A percentile compares a stretch with the other conserved stretches of the same genome.
Evolutionary conservation across 768 basidiomycete genomes (phyloP).

Genomic region (Postia placenta): DNA sequence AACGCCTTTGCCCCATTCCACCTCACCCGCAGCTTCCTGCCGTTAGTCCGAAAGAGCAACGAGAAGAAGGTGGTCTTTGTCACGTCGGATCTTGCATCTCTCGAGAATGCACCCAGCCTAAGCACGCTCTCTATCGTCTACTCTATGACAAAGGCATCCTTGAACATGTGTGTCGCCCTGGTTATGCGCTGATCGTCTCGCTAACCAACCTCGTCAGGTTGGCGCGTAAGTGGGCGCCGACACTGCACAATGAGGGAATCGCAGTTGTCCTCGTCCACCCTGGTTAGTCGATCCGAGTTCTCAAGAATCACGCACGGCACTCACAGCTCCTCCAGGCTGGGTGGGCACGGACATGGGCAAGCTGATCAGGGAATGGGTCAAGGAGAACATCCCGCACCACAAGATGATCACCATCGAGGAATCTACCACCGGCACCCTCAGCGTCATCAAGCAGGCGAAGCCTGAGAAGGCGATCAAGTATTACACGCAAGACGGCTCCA

Average conservation of each 20-base stretch:
- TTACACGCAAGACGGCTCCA: not conserved
- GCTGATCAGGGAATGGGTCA: not conserved
- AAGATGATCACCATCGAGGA: not conserved
- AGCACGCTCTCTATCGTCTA: not conserved
- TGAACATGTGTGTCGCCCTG: conserved; percentile 2
- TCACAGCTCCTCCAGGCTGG: not conserved
- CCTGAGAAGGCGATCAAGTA: not conserved
- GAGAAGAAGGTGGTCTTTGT: conserved; percentile 1
- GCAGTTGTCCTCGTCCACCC: conserved; percentile 1
- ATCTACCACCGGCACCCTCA: not conserved
- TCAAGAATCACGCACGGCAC: not conserved
- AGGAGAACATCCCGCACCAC: not conserved
- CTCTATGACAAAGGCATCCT: not conserved
- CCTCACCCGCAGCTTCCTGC: conserved; percentile 1
- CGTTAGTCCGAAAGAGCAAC: not conserved
- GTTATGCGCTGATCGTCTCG: not conserved
- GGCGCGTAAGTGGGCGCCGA: conserved; percentile 1
- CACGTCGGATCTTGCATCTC: not conserved
- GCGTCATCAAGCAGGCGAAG: not conserved
- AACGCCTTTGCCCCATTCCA: not conserved
- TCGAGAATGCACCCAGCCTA: not conserved
- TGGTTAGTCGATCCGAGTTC: not conserved
- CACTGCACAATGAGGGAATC: not conserved
- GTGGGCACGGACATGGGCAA: conserved; percentile 4
- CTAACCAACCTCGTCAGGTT: not conserved